A percentile compares a stretch with the other conserved stretches of the same genome.
Conservation (phyloP, 2,329 filamentous ascomycete species). For the Beauveria sp. region DNA sequence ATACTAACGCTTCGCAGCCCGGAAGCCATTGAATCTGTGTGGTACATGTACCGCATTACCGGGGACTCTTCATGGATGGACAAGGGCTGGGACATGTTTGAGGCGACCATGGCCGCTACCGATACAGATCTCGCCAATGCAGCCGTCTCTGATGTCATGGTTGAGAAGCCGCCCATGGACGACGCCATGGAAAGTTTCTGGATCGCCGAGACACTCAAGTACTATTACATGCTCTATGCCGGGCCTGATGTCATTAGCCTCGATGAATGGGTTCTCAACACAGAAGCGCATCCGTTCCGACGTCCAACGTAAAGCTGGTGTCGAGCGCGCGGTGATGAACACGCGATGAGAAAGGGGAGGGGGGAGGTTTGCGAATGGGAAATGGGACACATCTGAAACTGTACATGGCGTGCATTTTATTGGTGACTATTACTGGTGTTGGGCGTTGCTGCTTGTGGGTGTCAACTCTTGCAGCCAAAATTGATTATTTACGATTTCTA, state of each 20-base stretch:
- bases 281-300: conserved; percentile 53
- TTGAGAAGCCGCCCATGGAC: conserved; percentile 30
- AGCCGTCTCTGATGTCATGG: conserved; percentile 58
- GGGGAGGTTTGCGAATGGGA: no score
- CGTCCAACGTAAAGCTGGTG: conserved; percentile 26
- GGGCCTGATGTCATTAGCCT: conserved; percentile 57
- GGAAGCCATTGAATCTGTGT: conserved; percentile 81
- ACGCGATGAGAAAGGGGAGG: background rate
- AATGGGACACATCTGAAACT: background rate
- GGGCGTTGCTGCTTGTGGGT: background rate
- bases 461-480: background rate
- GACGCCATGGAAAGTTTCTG: conserved; percentile 85
- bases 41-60: conserved; percentile 86
- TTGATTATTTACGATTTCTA: background rate
- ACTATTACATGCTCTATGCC: conserved; percentile 78
- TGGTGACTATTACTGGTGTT: background rate
- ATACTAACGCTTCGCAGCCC: conserved; percentile 41
- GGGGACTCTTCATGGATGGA: conserved; percentile 69
- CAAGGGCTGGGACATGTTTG: conserved; percentile 81
- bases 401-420: background rate
- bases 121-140: conserved; percentile 60
- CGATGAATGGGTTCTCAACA: conserved; percentile 62
- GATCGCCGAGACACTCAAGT: conserved; percentile 86
- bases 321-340: no score
- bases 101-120: conserved; percentile 59